Evolutionary conservation across 2,329 filamentous ascomycete species (phyloP), one percentile per base, ranked within the genome.

Genomic region (Fusarium protoensiforme): DNA sequence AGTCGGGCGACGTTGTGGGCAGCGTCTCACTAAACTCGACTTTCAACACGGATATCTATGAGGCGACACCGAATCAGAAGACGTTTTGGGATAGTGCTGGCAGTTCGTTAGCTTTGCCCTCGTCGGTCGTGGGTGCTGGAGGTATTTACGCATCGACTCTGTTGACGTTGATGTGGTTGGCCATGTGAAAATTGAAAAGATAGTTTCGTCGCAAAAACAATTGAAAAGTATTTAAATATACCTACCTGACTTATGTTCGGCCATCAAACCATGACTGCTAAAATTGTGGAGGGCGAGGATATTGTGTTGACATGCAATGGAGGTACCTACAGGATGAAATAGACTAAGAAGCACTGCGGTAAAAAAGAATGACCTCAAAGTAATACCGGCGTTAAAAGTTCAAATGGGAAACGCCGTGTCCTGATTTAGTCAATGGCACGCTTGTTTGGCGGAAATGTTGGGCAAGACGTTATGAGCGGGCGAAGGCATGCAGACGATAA

Each of bases 11-110:
- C 1, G 78, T 87, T 0, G 86, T 89, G 1, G 89, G 87, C 0
- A 78, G 74, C 2, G 86, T 92, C 4, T 83, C 81, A 4, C 79
- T 93, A 59, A 92, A 92, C 74, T 79, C 83, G 2, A 92, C 90
- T 0, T 92, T 88, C 69, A 89, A 90, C 1, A 71, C 77, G 6
- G 90, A 92, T 77, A 66, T 70, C 33, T 92, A 92, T 77, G 83
- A 85, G 0, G 75, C 78, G 5, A 85, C 84, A 3, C 81, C 82
- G 0, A 77, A 85, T 46, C 77, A 81, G 14, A 80, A 75, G 73
- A 83, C 82, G 0, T 78, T 27, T 13, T 48, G 22, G 22, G 43
- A 48, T n/a, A 48, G 13, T 24, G 13, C 41, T 9, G 16, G 20
- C 38, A 39, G 38, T 36, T 36, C 35, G 20, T 20, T 20, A n/a